Conservation (phyloP, 495 filamentous ascomycete genomes). For the Collariella sp. region DNA sequence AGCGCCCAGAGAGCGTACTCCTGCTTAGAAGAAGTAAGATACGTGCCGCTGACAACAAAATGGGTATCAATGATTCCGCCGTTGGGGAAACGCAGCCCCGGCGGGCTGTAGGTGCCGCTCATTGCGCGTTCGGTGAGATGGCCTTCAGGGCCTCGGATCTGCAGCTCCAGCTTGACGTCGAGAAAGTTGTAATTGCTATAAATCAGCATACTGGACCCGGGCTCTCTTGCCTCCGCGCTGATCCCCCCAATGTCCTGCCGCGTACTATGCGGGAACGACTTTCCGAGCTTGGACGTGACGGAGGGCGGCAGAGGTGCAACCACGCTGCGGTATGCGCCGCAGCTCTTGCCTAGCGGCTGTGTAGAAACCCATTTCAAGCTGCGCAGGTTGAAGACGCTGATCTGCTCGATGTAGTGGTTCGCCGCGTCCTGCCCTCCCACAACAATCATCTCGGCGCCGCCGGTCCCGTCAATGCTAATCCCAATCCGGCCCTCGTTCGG, state of each 20-base stretch:
- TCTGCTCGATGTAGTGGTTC: constrained; percentile 98
- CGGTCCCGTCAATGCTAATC: constrained; percentile 77
- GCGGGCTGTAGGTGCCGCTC: constrained; percentile 77
- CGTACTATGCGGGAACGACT: constrained; percentile 21
- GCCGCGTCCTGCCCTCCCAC: constrained; percentile 93
- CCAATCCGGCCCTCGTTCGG: constrained; percentile 81
- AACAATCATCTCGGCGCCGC: constrained; percentile 94
- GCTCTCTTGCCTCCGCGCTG: constrained; percentile 46
- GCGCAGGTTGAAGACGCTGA: constrained; percentile 95
- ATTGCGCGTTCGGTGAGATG: constrained; percentile 79
- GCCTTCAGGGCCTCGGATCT: constrained; percentile 78
- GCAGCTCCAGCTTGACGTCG: constrained; percentile 90
- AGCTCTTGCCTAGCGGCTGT: constrained; percentile 72
- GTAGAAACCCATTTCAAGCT: constrained; percentile 93
- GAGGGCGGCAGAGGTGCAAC: constrained; percentile 68
- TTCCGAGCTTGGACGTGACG: constrained; percentile 65
- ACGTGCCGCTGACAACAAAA: constrained; percentile 94
- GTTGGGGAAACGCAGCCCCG: constrained; percentile 89
- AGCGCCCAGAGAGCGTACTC: constrained; percentile 97
- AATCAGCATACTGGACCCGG: constrained; percentile 81
- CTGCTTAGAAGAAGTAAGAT: constrained; percentile 93
- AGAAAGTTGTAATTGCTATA: constrained; percentile 99
- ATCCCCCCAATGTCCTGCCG: constrained; percentile 30
- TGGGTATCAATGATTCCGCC: constrained; percentile 89
- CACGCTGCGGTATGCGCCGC: constrained; percentile 92